Percentiles rank a stretch among this genome's conserved stretches.
Evolutionary conservation across 805 yeast species (phyloP).

Genomic region (Sporopachydermia quercuum): DNA sequence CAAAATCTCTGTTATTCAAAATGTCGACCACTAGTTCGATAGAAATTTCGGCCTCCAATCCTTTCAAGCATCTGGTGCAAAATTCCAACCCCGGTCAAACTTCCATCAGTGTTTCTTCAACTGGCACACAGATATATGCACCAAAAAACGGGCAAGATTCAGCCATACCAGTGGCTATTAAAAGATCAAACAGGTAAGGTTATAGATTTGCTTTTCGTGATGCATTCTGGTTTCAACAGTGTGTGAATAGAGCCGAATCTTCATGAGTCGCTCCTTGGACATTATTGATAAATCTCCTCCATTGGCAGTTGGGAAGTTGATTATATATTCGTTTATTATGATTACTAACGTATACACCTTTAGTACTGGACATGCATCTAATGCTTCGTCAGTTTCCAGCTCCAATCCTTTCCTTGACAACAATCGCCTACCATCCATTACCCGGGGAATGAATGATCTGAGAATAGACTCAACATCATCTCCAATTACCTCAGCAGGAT

Average conservation of each 20-base stretch:
- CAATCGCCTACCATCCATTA: neutral
- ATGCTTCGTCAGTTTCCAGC: neutral
- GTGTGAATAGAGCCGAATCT: neutral
- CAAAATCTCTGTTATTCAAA: no score
- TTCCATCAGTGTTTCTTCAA: no score
- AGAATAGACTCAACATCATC: no score
- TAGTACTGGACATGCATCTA: neutral
- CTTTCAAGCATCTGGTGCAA: slow-evolving; percentile 1
- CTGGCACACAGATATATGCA: neutral
- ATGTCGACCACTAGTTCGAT: neutral
- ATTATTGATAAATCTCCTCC: neutral
- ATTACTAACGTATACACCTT: neutral
- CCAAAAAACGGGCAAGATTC: neutral
- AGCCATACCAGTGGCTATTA: neutral
- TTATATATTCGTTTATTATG: neutral
- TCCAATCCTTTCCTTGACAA: neutral
- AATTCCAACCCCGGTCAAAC: no score
- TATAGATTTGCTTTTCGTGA: neutral
- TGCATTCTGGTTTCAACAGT: no score
- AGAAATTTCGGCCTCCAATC: neutral
- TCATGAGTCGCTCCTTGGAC: neutral
- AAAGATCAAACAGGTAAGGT: neutral
- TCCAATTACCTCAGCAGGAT: no score
- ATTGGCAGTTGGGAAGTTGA: neutral
- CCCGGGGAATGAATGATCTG: neutral